Evolutionary conservation across 2,329 filamentous ascomycete genomes (phyloP).

Genomic region (Aspergillus novoparasiticus): DNA sequence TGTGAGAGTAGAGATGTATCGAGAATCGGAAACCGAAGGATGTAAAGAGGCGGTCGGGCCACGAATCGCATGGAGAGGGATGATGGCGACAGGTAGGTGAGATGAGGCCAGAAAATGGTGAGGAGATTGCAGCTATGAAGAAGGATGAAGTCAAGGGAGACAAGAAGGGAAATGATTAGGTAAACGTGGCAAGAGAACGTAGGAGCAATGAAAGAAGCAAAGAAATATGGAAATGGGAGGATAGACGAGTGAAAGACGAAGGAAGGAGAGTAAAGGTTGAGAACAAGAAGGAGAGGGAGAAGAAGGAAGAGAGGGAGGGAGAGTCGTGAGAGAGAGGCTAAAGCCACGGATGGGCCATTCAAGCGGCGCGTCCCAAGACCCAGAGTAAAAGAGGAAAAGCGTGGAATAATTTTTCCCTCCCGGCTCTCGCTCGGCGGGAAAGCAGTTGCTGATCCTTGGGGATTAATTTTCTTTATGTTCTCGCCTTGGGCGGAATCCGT

Average conservation of each 20-base stretch:
- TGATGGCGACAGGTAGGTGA: slow-evolving; percentile 2
- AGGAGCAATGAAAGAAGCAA: slow-evolving; percentile 10
- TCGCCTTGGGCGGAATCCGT: background rate
- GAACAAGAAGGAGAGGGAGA: slow-evolving; percentile 15
- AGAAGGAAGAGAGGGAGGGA: slow-evolving; percentile 13
- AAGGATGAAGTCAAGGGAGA: slow-evolving; percentile 10
- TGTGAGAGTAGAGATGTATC: slow-evolving; percentile 23
- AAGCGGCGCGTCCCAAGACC: slow-evolving; percentile 27
- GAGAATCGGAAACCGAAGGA: slow-evolving; percentile 24
- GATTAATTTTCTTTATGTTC: background rate
- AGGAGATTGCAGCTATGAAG: slow-evolving; percentile 10
- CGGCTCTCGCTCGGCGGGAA: slow-evolving; percentile 15
- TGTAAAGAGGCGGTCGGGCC: slow-evolving; percentile 20
- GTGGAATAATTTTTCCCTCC: slow-evolving; percentile 25
- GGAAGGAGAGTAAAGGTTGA: slow-evolving; percentile 13
- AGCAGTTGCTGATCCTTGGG: slow-evolving; percentile 4
- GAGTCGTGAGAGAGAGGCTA: slow-evolving; percentile 19
- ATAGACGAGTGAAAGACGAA: slow-evolving; percentile 16
- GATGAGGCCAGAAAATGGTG: slow-evolving; percentile 1
- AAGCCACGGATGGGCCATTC: slow-evolving; percentile 30
- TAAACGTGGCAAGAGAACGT: slow-evolving; percentile 7
- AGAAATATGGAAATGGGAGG: slow-evolving; percentile 17
- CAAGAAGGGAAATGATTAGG: slow-evolving; percentile 12
- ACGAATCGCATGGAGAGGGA: slow-evolving; percentile 29
- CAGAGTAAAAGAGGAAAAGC: slow-evolving; percentile 31